Conservation (phyloP, 2,329 filamentous ascomycete genomes). For the Fusarium lyarnte region DNA sequence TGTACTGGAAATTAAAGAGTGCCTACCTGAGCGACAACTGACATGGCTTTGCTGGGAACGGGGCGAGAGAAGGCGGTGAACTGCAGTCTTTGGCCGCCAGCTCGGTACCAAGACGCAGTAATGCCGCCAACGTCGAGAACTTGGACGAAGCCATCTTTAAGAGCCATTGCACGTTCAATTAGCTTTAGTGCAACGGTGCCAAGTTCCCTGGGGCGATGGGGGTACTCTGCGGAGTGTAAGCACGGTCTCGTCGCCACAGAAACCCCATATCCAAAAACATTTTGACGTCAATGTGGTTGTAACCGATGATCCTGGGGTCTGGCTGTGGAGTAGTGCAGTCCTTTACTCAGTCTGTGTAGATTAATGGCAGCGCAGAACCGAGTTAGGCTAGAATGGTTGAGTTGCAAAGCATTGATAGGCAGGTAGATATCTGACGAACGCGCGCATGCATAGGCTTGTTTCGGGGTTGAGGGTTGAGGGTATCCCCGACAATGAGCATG, state of each 20-base stretch:
- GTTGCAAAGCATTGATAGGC: background rate
- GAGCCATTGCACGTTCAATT: too few species aligned
- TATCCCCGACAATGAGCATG: background rate
- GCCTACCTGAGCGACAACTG: background rate
- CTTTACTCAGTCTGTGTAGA: background rate
- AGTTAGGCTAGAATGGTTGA: background rate
- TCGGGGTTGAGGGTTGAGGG: background rate
- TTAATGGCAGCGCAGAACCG: background rate
- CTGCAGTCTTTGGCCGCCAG: background rate
- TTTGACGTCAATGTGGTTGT: background rate
- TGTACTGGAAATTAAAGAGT: background rate
- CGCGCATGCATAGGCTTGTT: background rate
- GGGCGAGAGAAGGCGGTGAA: background rate
- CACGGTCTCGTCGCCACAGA: conserved; percentile 2
- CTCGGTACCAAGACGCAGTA: background rate
- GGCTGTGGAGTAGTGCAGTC: background rate
- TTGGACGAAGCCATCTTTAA: background rate
- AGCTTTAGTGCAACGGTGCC: background rate
- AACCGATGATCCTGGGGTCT: background rate
- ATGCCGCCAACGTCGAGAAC: background rate
- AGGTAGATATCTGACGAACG: background rate
- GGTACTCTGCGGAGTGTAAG: background rate
- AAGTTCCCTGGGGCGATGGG: background rate
- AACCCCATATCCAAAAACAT: background rate
- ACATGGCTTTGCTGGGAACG: background rate